A percentile compares a stretch with the other conserved stretches of the same genome.
phyloP scores from a whole-genome alignment of 768 basidiomycete genomes.

The Lactarius evosmus region DNA sequence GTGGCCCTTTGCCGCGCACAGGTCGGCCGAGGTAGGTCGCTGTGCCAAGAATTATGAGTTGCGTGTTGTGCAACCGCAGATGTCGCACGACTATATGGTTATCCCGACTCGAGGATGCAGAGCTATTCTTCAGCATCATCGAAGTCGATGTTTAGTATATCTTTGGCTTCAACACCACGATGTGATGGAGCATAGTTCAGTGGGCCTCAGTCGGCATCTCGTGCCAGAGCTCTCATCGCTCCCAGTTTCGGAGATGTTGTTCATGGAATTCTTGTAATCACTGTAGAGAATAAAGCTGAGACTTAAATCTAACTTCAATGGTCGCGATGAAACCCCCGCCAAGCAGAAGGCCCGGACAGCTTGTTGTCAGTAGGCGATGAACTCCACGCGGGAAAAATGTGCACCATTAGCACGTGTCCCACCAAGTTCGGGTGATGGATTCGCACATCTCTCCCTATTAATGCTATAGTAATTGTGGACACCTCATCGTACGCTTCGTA shows the following conservation, averaged over 20 bases:
- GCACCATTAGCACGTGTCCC: background rate
- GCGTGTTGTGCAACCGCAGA: background rate
- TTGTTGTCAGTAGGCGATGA: background rate
- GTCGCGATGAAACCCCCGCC: background rate
- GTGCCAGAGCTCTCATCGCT: background rate
- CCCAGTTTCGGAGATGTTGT: background rate
- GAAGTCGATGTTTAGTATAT: background rate
- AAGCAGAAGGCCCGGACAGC: background rate
- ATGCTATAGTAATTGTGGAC: background rate
- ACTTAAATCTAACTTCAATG: background rate
- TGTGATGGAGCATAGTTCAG: background rate
- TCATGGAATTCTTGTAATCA: background rate
- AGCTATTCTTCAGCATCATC: background rate
- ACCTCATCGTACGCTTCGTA: background rate
- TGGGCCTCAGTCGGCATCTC: background rate
- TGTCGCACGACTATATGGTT: background rate
- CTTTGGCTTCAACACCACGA: background rate
- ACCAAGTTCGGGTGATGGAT: background rate
- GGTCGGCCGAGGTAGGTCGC: slow-evolving; percentile 59
- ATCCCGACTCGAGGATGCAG: background rate
- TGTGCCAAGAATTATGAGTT: slow-evolving; percentile 62
- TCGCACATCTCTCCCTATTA: background rate
- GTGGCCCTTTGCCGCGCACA: slow-evolving; percentile 73
- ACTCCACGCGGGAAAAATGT: background rate
- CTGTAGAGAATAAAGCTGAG: background rate